Base-by-base conservation (phyloP, 257 asterid genomes). In the Plantago elongata region DNA sequence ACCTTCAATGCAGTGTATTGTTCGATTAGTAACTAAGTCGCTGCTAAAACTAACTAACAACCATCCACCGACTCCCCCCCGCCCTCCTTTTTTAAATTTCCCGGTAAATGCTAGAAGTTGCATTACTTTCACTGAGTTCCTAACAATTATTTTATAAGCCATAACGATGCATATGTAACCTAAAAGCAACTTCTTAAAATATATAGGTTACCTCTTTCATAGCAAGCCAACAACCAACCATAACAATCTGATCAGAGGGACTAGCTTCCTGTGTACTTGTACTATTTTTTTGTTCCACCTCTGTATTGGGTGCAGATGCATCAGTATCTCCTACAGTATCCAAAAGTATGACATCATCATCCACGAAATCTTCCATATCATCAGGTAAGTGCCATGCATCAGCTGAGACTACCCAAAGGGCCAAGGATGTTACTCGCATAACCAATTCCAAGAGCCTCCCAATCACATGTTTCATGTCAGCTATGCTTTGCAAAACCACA, bases 191-290 rank as follows among this genome's bases (percentile, higher is more conserved):
- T 22, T 22, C 27, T 1, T 22, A 22, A 2, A 2, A 22, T 22
- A 22, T 22, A 22, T 22, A 57, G 43, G 10, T 18, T 74, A 89
- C 99, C 97, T 92, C 99, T 82, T 92, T 92, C 99, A 92, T 92
- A 43, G 97, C 97, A 74, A 92, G 97, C 99, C 99, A 92, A 80
- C 97, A 89, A 73, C 99, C 96, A 78, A 92, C 97, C 99, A 92
- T 86, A 59, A 92, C 90, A 60, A 83, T 80, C 78, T 92, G 99
- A 37, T 81, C 96, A 5, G 93, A 77, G 12, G 79, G 79, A 71
- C 81, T 63, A 60, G 18, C 63, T 62, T 81, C 95, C 69, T 58
- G 86, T 59, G 16, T 66, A 49, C 14, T 49, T 67, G 72, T 69
- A 12, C 69, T 54, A 66, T 15, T 79, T 67, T 78, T 70, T 47